Percentiles rank a stretch among this genome's conserved stretches.
phyloP scores from a whole-genome alignment of 768 basidiomycete genomes.

The Wakefieldia striispora region DNA sequence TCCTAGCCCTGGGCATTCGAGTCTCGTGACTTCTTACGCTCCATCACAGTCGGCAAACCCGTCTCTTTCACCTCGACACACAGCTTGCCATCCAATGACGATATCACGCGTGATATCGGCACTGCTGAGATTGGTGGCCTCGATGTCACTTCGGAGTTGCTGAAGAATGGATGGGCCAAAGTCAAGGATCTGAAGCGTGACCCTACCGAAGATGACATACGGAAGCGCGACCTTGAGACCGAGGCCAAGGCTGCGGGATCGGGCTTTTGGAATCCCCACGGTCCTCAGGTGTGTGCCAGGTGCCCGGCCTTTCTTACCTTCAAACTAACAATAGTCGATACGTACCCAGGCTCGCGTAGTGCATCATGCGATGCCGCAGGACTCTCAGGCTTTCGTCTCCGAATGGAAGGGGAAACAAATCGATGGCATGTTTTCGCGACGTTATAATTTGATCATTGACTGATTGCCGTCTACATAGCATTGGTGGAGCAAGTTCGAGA shows the following conservation, averaged over 20 bases:
- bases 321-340: slow-evolving; percentile 3
- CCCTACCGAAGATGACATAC: slow-evolving; percentile 72
- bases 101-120: slow-evolving; percentile 76
- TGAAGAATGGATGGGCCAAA: slow-evolving; percentile 91
- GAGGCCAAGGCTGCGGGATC: slow-evolving; percentile 73
- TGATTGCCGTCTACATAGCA: slow-evolving; percentile 43
- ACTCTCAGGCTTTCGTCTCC: slow-evolving; percentile 83
- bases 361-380: slow-evolving; percentile 83
- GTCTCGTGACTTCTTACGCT: slow-evolving; percentile 87
- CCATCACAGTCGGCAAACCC: slow-evolving; percentile 86
- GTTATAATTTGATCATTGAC: background rate
- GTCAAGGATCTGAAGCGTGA: slow-evolving; percentile 86
- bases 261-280: slow-evolving; percentile 86
- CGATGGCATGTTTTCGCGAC: slow-evolving; percentile 55
- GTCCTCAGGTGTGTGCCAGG: slow-evolving; percentile 51
- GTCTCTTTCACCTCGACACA: slow-evolving; percentile 82
- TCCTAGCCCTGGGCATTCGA: slow-evolving; percentile 86
- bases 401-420: slow-evolving; percentile 91
- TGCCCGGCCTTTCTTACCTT: background rate
- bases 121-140: slow-evolving; percentile 67
- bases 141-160: slow-evolving; percentile 73
- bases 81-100: slow-evolving; percentile 73
- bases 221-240: slow-evolving; percentile 68
- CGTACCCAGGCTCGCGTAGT: slow-evolving; percentile 61
- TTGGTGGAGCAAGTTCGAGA: slow-evolving; percentile 94